These are phyloP conservation scores for Amaranthus cruentus DNA, from an alignment of 148 eudicot species.

Conservation along the genomic window DNA sequence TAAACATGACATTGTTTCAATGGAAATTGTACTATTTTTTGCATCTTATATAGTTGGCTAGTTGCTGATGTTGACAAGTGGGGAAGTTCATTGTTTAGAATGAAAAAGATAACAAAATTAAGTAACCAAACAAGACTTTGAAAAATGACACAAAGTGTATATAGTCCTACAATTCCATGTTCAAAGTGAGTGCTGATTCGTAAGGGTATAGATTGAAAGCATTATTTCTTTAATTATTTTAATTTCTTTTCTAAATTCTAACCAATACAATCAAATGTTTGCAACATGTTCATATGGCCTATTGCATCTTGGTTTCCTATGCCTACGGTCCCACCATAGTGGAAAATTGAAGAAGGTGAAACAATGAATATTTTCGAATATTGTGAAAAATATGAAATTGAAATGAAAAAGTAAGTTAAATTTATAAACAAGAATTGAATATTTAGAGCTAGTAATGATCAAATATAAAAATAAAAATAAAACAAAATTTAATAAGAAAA, in stretches of 20 bases:
- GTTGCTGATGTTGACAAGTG: slow-evolving; percentile 6
- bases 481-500: too few species aligned
- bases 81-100: slow-evolving; percentile 5
- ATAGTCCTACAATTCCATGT: slow-evolving; percentile 3
- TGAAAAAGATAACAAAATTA: slow-evolving; percentile 13
- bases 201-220: neutral
- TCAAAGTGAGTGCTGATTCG: slow-evolving; percentile 3
- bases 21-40: neutral
- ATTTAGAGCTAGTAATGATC: too few species aligned
- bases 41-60: neutral
- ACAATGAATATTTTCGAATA: too few species aligned
- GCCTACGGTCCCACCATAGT: too few species aligned
- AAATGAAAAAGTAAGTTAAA: too few species aligned
- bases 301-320: too few species aligned
- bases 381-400: too few species aligned
- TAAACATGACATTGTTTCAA: neutral
- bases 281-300: neutral
- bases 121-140: slow-evolving; percentile 5
- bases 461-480: too few species aligned
- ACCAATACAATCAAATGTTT: slow-evolving; percentile 1
- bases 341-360: too few species aligned
- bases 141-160: slow-evolving; percentile 3
- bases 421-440: too few species aligned
- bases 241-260: slow-evolving; percentile 15
- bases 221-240: slow-evolving; percentile 10